Conservation (phyloP, 192 early-diverging fungal genomes). For the Umbelopsis sp. region DNA sequence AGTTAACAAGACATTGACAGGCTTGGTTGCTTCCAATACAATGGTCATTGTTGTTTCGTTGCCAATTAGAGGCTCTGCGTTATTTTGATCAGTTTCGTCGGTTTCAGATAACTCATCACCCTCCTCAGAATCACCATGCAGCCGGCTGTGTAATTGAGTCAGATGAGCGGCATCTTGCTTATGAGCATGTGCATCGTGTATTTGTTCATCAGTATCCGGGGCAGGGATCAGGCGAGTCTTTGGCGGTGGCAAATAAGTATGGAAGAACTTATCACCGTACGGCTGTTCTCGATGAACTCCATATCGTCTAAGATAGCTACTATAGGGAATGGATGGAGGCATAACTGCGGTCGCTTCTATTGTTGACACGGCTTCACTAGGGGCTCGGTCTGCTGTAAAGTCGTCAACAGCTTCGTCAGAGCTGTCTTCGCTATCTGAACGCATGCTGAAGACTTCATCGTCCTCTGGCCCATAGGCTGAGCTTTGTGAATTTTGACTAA, state of each 20-base stretch:
- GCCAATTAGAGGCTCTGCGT: conserved; percentile 11
- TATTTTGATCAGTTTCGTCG: conserved; percentile 13
- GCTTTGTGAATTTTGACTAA: not conserved
- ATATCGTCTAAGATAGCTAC: conserved; percentile 57
- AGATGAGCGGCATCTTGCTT: not conserved
- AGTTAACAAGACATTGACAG: conserved; percentile 64
- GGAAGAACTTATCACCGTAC: conserved; percentile 24
- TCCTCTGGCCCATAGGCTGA: conserved; percentile 13
- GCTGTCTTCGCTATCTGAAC: conserved; percentile 20
- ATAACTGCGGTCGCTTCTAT: conserved; percentile 4
- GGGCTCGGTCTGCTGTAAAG: not conserved
- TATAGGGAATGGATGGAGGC: conserved; percentile 60
- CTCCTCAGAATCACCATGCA: conserved; percentile 11
- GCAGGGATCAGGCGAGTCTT: conserved; percentile 43
- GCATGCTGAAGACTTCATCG: conserved; percentile 22
- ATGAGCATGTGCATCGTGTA: not conserved
- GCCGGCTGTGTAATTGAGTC: conserved; percentile 17
- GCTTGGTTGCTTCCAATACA: conserved; percentile 54
- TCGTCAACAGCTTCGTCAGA: not conserved
- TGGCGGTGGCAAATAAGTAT: conserved; percentile 55
- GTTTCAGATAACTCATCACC: not conserved
- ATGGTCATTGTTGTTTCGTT: conserved; percentile 50
- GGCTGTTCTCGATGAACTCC: conserved; percentile 32
- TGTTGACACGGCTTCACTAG: not conserved
- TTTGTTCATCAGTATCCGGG: not conserved